Conservation (phyloP, 805 yeast genomes). For the Clavispora asparagi region DNA sequence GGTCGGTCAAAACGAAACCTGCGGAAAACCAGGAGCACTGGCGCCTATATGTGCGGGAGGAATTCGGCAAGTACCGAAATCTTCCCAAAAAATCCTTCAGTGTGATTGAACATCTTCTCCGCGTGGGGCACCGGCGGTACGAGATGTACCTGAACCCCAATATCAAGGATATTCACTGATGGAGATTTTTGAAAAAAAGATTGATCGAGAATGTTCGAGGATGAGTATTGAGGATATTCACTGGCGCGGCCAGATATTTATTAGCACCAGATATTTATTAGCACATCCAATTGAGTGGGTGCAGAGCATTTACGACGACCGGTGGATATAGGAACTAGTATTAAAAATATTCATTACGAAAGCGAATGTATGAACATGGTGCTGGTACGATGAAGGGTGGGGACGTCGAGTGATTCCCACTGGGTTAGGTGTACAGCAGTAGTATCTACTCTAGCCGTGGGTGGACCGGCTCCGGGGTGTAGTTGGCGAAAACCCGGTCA, state of each 20-base stretch:
- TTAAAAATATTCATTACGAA: not conserved
- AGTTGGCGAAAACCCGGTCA: constrained; percentile 28
- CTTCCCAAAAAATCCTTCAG: constrained; percentile 76
- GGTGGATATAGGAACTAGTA: not conserved
- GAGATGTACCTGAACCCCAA: constrained; percentile 70
- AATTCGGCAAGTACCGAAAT: constrained; percentile 53
- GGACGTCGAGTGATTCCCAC: no score
- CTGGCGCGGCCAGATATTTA: no score
- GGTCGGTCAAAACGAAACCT: constrained; percentile 45
- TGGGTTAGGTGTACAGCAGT: no score
- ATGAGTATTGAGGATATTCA: no score
- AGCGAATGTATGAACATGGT: not conserved
- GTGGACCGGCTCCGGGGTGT: not conserved
- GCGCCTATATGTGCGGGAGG: constrained; percentile 46
- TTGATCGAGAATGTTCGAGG: no score
- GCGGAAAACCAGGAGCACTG: constrained; percentile 38
- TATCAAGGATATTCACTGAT: constrained; percentile 58
- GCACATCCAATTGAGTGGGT: no score
- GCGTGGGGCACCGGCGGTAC: constrained; percentile 66
- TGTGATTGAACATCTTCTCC: constrained; percentile 76
- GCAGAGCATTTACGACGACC: no score
- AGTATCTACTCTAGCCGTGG: no score
- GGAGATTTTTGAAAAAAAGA: no score
- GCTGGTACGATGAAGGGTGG: no score
- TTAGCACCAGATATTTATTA: no score